A percentile compares a stretch with the other conserved stretches of the same genome.
Evolutionary conservation across 768 basidiomycete species (phyloP).

Genomic region (Psilocybe tampanensis): DNA sequence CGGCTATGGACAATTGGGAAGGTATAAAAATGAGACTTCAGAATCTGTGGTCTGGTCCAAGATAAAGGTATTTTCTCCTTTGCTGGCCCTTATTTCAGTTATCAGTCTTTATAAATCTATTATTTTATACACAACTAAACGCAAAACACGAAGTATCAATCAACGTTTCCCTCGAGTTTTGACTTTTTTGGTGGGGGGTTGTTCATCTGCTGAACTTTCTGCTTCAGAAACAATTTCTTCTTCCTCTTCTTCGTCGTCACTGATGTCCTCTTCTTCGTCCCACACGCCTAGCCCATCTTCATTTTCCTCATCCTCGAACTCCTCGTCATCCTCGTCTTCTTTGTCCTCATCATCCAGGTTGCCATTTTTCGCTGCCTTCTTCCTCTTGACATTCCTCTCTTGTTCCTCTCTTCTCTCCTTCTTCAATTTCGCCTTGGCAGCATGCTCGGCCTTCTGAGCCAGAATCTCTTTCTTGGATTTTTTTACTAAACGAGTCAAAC

Average conservation of each 20-base stretch:
- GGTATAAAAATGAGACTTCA: conserved; percentile 82
- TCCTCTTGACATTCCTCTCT: conserved; percentile 86
- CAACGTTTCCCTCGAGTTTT: conserved; percentile 53
- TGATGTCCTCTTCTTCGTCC: conserved; percentile 69
- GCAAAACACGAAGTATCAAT: conserved; percentile 1
- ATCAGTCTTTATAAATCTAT: conserved; percentile 12
- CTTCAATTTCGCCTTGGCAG: conserved; percentile 72
- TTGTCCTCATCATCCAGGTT: conserved; percentile 34
- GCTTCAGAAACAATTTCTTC: conserved; percentile 39
- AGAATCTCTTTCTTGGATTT: conserved; percentile 80
- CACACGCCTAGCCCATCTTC: conserved; percentile 43
- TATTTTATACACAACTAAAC: conserved; percentile 3
- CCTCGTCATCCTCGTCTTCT: conserved; percentile 32
- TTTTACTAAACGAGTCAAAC: conserved; percentile 61
- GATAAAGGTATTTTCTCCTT: conserved; percentile 14
- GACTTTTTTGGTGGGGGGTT: conserved; percentile 59
- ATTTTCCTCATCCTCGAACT: conserved; percentile 41
- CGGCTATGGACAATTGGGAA: conserved; percentile 94
- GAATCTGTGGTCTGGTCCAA: conserved; percentile 48
- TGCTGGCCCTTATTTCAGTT: background rate
- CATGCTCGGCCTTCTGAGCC: conserved; percentile 72
- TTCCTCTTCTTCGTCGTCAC: conserved; percentile 48
- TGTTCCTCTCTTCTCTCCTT: conserved; percentile 87
- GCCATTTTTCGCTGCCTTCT: conserved; percentile 51
- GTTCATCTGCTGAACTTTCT: conserved; percentile 53